phyloP scores from a whole-genome alignment of 768 basidiomycete species.

The Fomitopsis pulvina region DNA sequence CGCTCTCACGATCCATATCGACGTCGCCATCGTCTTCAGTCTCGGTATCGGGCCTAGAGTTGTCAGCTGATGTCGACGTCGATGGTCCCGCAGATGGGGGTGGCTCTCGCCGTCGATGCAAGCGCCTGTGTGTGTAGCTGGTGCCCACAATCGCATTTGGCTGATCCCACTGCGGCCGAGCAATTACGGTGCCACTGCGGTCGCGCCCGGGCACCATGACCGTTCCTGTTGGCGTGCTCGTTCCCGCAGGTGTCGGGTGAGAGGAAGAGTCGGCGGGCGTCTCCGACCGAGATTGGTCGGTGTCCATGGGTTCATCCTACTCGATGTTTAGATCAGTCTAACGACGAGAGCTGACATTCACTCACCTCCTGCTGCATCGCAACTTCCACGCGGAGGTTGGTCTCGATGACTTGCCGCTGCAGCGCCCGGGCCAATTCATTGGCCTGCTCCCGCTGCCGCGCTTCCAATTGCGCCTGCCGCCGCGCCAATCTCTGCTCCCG shows the following conservation, averaged over 20 bases:
- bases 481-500: slow-evolving; percentile 66
- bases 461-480: slow-evolving; percentile 47
- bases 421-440: slow-evolving; percentile 51
- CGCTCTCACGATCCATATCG: slow-evolving; percentile 41
- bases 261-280: slow-evolving; percentile 57
- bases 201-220: slow-evolving; percentile 58
- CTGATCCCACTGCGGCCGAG: slow-evolving; percentile 55
- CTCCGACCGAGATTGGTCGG: slow-evolving; percentile 22
- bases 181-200: slow-evolving; percentile 71
- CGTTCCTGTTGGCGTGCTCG: slow-evolving; percentile 54
- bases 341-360: neutral
- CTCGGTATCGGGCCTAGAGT: slow-evolving; percentile 66
- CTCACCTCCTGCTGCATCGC: slow-evolving; percentile 2
- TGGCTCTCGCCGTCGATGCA: slow-evolving; percentile 15
- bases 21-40: slow-evolving; percentile 73
- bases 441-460: slow-evolving; percentile 56
- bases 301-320: neutral
- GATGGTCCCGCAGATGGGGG: slow-evolving; percentile 21
- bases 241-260: slow-evolving; percentile 51
- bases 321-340: neutral
- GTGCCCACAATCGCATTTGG: slow-evolving; percentile 22
- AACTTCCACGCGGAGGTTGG: neutral
- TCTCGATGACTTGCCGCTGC: slow-evolving; percentile 37
- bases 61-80: slow-evolving; percentile 32
- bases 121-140: slow-evolving; percentile 15